Evolutionary conservation across 345 rosid species (phyloP).

Genomic region (Populus simonii): DNA sequence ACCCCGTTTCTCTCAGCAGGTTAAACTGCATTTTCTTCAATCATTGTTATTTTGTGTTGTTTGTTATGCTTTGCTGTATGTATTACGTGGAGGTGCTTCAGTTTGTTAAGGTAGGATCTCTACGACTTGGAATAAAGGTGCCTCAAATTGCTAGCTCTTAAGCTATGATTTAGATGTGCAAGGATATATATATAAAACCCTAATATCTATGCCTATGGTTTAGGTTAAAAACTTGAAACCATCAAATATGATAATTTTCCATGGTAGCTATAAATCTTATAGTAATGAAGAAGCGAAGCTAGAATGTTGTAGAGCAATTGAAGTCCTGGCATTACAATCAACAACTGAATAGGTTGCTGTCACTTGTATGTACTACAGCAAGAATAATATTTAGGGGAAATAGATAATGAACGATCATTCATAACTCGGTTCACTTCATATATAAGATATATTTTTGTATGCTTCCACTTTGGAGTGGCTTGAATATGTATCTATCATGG

Average conservation of each 20-base stretch:
- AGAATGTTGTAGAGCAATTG: not conserved
- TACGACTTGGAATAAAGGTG: not conserved
- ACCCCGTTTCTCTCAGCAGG: conserved; percentile 88
- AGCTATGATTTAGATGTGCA: not conserved
- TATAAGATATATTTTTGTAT: not conserved
- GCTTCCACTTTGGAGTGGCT: not conserved
- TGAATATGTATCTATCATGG: not conserved
- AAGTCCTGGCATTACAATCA: not conserved
- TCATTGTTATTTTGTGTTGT: not conserved
- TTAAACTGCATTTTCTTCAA: conserved; percentile 20
- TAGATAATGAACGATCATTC: not conserved
- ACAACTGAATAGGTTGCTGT: not conserved
- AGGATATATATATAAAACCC: not conserved
- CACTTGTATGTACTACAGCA: not conserved
- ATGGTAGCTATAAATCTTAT: not conserved
- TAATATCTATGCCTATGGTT: not conserved
- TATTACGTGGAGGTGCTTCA: not conserved
- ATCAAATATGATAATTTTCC: not conserved
- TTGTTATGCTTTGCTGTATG: not conserved
- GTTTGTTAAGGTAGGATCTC: not conserved
- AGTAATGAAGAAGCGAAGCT: not conserved
- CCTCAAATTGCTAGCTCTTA: not conserved
- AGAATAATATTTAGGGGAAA: not conserved
- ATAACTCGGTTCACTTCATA: not conserved
- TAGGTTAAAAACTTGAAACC: not conserved